Percentiles rank a stretch among this genome's conserved stretches.
Conservation (phyloP, 2,329 filamentous ascomycete genomes). For the Lachnellula subtilissima region DNA sequence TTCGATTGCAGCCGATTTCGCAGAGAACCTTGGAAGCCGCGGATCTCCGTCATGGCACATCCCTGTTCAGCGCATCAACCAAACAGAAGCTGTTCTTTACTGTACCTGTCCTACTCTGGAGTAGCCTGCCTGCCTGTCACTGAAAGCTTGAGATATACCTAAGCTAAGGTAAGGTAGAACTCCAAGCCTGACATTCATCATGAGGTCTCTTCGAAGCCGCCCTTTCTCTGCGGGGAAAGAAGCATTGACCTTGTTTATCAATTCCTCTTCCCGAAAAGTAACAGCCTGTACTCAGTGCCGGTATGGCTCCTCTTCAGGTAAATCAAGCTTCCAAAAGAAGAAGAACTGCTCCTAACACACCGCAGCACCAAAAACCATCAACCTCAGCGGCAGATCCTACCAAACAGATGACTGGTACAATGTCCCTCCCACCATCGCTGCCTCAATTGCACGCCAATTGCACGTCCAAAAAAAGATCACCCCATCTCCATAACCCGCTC, state of each 20-base stretch:
- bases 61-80: neutral
- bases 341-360: neutral
- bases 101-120: no score
- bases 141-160: slow-evolving; percentile 3
- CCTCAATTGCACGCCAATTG: slow-evolving; percentile 70
- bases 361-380: slow-evolving; percentile 5
- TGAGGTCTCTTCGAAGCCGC: slow-evolving; percentile 22
- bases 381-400: slow-evolving; percentile 50
- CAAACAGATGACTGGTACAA: slow-evolving; percentile 80
- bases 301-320: slow-evolving; percentile 24
- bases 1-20: no score
- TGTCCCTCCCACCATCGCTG: slow-evolving; percentile 67
- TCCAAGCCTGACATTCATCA: slow-evolving; percentile 9
- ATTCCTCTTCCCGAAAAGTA: slow-evolving; percentile 12
- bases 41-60: slow-evolving; percentile 1
- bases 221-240: slow-evolving; percentile 18
- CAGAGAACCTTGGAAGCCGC: neutral
- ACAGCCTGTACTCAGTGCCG: slow-evolving; percentile 26
- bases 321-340: neutral
- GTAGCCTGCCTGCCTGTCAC: no score
- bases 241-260: slow-evolving; percentile 25
- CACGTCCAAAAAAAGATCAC: slow-evolving; percentile 84
- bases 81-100: no score
- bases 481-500: slow-evolving; percentile 85
- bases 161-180: no score